These are phyloP conservation scores for Populus ilicifolia DNA, from an alignment of 345 rosid genomes.

Conservation along the genomic window DNA sequence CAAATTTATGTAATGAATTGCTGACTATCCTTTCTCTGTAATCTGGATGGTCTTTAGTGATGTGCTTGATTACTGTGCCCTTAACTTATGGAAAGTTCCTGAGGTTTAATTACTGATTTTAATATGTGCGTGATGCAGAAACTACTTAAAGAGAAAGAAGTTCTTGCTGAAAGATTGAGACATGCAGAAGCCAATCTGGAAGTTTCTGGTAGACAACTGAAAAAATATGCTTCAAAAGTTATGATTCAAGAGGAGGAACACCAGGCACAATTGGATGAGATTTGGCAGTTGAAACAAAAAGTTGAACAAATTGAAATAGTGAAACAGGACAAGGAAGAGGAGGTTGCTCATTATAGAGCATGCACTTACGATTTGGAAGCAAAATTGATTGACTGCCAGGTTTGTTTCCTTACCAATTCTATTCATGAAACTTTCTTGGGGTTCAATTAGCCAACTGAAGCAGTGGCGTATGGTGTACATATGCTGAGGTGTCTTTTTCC, in stretches of 20 bases:
- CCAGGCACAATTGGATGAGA: neutral
- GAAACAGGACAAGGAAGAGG: conserved; percentile 12
- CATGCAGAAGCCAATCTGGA: conserved; percentile 2
- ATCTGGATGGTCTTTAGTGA: too few species aligned
- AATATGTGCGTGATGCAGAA: neutral
- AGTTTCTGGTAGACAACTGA: neutral
- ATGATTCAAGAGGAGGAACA: neutral
- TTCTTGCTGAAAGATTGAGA: neutral
- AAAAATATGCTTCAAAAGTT: neutral
- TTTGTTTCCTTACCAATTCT: neutral
- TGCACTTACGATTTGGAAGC: conserved; percentile 1
- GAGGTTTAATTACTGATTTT: neutral
- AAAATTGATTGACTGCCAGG: conserved; percentile 17
- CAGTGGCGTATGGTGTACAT: neutral
- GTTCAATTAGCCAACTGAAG: neutral
- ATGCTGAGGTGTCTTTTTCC: neutral
- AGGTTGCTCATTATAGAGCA: neutral
- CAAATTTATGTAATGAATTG: too few species aligned
- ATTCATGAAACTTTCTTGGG: neutral
- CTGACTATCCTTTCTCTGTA: too few species aligned
- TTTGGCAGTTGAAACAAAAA: conserved; percentile 8
- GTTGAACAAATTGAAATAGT: neutral
- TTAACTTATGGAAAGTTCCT: neutral
- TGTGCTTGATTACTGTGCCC: neutral
- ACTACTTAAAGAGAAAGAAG: conserved; percentile 7